Evolutionary conservation across 495 filamentous ascomycete genomes (phyloP), one percentile per base, ranked within the genome.

Genomic region (Aspergillus kassunensis): DNA sequence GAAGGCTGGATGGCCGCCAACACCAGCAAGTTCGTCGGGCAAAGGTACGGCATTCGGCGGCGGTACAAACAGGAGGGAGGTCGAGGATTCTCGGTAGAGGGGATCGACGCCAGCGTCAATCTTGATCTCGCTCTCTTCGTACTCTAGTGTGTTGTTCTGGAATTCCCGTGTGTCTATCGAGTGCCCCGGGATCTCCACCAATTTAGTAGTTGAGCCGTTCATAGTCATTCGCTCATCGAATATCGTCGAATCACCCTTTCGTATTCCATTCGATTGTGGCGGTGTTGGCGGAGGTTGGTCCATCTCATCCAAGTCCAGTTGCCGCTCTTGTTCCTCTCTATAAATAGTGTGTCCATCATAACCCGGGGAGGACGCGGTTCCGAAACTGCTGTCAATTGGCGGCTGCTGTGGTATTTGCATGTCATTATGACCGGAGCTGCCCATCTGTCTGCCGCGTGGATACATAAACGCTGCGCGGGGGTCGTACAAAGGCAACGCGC

Each of bases 1-100:
- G 25, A 36, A 60, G 13, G 48, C 49, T 11, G 60, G 47, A 44
- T 62, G 51, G 6, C 56, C 44, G 30, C 60, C 66, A 39, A 60
- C 49, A 24, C 57, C 66, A 19, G 40, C 56, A 23, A 67, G 54
- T 16, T 63, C 57, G 30, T 50, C 53, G 15, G 59, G 39, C 37
- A 54, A 35, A 42, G 20, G 10, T 27, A 23, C 19, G 3, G 20
- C 19, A 36, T 59, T 20, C 39, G 53, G 49, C 12, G 44, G 48
- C 8, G 54, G 24, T 11, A 56, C 16, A 6, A 55, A 52, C 18
- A 36, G 31, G 4, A 46, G 21, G 34, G 47, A 52, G 0, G 35
- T 44, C 0, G 57, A 42, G 7, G 52, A 24, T 16, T 49, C 44
- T 19, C 51, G 44, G 30, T 55, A 53, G 30, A 23, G 36, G 20